Evolutionary conservation across 768 basidiomycete species (phyloP).

Genomic region (Leccinum incarnatum): DNA sequence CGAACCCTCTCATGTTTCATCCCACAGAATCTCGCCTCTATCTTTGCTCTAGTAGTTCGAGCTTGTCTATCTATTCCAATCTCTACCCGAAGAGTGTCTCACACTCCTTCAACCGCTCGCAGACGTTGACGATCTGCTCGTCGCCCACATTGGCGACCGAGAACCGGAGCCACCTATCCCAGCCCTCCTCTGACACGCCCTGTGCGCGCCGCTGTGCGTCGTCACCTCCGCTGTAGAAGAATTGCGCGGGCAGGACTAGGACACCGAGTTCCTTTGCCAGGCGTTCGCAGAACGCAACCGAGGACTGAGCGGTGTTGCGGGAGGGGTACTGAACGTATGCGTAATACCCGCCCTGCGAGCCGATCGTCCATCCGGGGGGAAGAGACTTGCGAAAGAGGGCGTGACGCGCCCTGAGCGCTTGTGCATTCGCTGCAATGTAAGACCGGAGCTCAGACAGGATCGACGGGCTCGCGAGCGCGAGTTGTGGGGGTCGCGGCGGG

Average conservation of each 20-base stretch:
- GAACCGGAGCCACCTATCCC: slow-evolving; percentile 70
- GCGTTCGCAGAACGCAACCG: slow-evolving; percentile 53
- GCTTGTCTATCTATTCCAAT: background rate
- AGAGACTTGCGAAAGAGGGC: slow-evolving; percentile 50
- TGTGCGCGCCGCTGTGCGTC: slow-evolving; percentile 17
- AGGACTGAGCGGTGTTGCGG: slow-evolving; percentile 27
- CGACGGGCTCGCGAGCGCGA: slow-evolving; percentile 52
- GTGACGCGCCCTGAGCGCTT: slow-evolving; percentile 50
- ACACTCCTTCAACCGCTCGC: slow-evolving; percentile 47
- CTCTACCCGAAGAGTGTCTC: slow-evolving; percentile 38
- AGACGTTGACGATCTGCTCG: slow-evolving; percentile 50
- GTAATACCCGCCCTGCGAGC: slow-evolving; percentile 70
- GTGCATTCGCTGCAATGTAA: slow-evolving; percentile 52
- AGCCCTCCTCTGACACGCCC: slow-evolving; percentile 34
- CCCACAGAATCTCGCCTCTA: background rate
- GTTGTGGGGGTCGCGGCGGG: slow-evolving; percentile 68
- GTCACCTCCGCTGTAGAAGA: slow-evolving; percentile 43
- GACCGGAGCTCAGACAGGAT: slow-evolving; percentile 51
- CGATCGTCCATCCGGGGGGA: slow-evolving; percentile 57
- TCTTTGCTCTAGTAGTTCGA: background rate
- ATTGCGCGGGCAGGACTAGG: slow-evolving; percentile 60
- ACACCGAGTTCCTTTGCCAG: slow-evolving; percentile 65
- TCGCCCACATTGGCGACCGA: slow-evolving; percentile 81
- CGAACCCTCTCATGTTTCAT: no score
- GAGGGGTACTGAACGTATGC: slow-evolving; percentile 76